Conservation (phyloP, 2,329 filamentous ascomycete genomes). For the Zasmidium citrigriseum region DNA sequence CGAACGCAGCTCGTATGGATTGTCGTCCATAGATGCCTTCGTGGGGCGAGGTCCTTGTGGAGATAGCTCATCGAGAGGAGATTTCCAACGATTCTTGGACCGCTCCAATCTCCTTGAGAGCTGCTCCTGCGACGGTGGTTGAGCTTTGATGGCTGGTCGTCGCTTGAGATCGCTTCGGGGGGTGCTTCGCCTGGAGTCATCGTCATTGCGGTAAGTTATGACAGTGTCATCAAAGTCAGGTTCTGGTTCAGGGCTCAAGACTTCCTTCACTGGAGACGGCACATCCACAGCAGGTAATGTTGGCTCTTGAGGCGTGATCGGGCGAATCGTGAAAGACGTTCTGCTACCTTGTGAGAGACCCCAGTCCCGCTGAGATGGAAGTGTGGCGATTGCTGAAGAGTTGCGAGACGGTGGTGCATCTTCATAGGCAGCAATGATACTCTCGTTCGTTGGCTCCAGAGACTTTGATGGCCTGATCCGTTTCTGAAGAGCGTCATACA, state of each 20-base stretch:
- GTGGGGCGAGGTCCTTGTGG: slow-evolving; percentile 34
- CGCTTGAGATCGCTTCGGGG: slow-evolving; percentile 22
- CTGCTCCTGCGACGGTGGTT: slow-evolving; percentile 40
- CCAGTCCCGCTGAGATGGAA: slow-evolving; percentile 24
- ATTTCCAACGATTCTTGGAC: slow-evolving; percentile 45
- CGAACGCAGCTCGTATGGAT: slow-evolving; percentile 35
- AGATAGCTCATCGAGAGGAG: slow-evolving; percentile 39
- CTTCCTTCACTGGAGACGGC: slow-evolving; percentile 30
- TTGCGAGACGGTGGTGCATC: not conserved
- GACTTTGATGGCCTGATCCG: slow-evolving; percentile 47
- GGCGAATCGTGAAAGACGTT: slow-evolving; percentile 25
- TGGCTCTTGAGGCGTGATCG: slow-evolving; percentile 28
- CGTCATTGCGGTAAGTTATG: slow-evolving; percentile 5
- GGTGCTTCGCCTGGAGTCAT: slow-evolving; percentile 9
- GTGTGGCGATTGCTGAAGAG: slow-evolving; percentile 11
- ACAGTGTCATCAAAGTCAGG: slow-evolving; percentile 9
- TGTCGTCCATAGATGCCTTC: slow-evolving; percentile 26
- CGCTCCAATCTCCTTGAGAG: slow-evolving; percentile 41
- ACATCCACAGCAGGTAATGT: slow-evolving; percentile 16
- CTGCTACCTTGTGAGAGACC: slow-evolving; percentile 5
- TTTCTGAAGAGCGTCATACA: slow-evolving; percentile 61
- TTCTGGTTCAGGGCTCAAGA: slow-evolving; percentile 20
- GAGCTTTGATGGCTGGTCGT: slow-evolving; percentile 23
- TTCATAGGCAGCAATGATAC: not conserved
- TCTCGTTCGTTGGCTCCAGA: slow-evolving; percentile 5